Conservation (phyloP, 148 eudicot genomes). For the Vaccinium vitisidaea region DNA sequence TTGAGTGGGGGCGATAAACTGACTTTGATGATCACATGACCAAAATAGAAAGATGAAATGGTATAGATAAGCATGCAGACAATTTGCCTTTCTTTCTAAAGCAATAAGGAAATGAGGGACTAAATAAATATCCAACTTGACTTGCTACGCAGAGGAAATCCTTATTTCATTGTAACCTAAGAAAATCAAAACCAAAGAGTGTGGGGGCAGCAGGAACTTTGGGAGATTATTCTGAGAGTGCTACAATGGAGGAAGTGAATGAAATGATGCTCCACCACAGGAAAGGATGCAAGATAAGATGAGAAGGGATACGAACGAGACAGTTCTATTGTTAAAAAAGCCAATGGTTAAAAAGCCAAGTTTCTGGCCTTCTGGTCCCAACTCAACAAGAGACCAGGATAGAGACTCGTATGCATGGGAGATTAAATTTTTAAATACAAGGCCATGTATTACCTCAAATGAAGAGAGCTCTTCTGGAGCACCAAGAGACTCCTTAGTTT, state of each 20-base stretch:
- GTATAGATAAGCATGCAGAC: neutral
- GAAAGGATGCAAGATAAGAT: conserved; percentile 3
- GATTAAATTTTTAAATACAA: neutral
- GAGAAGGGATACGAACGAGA: neutral
- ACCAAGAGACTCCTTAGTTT: conserved; percentile 75
- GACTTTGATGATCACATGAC: neutral
- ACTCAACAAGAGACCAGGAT: neutral
- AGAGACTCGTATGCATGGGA: neutral
- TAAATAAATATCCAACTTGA: neutral
- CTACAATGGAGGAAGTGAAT: neutral
- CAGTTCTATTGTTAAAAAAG: too few relatives aligned
- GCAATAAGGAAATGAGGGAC: neutral
- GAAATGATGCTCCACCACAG: neutral
- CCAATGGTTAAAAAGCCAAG: neutral
- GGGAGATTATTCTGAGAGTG: neutral
- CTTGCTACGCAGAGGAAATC: neutral
- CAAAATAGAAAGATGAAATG: neutral
- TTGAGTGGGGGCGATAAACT: neutral
- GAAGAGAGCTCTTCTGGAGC: conserved; percentile 61
- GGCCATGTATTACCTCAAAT: conserved; percentile 44
- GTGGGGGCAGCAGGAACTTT: neutral
- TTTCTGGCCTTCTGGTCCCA: neutral
- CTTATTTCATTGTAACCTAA: neutral
- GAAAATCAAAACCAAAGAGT: neutral
- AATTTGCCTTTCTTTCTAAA: neutral